A percentile compares a stretch with the other conserved stretches of the same genome.
phyloP scores from a whole-genome alignment of 2,329 filamentous ascomycete species.

The Aureobasidium sp. region DNA sequence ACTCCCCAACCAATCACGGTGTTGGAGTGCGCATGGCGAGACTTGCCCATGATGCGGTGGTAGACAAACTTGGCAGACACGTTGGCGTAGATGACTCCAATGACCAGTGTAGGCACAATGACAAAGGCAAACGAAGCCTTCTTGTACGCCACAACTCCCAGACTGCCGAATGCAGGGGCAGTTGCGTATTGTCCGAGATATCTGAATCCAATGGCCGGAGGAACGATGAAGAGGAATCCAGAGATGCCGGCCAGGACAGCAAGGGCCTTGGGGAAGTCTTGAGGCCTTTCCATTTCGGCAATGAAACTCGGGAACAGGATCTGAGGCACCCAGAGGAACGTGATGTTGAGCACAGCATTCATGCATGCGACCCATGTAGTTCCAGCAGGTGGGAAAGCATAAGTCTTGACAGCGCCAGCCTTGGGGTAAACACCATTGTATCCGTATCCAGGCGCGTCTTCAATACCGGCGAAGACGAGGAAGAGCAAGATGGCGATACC shows the following conservation, averaged over 20 bases:
- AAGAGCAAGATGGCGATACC: constrained; percentile 44
- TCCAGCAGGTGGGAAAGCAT: constrained; percentile 41
- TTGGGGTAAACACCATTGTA: constrained; percentile 42
- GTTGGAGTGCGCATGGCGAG: constrained; percentile 41
- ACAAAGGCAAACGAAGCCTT: constrained; percentile 46
- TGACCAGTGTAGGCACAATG: constrained; percentile 44
- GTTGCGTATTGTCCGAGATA: constrained; percentile 46
- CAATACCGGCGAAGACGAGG: constrained; percentile 43
- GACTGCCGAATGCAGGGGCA: constrained; percentile 43
- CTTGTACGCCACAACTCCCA: constrained; percentile 40
- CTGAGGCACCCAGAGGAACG: constrained; percentile 46
- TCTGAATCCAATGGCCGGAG: constrained; percentile 43
- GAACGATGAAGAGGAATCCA: constrained; percentile 43
- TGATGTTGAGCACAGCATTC: constrained; percentile 43
- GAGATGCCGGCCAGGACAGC: constrained; percentile 41
- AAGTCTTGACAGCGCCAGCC: constrained; percentile 39
- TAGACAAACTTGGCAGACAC: constrained; percentile 44
- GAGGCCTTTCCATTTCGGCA: constrained; percentile 43
- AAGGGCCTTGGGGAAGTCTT: constrained; percentile 46
- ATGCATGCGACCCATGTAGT: constrained; percentile 43
- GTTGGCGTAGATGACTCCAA: constrained; percentile 46
- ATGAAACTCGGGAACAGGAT: constrained; percentile 49
- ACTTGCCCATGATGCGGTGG: constrained; percentile 37
- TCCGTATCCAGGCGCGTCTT: constrained; percentile 37
- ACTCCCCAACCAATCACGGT: constrained; percentile 43